These are phyloP conservation scores for Arthrinium phaeospermum DNA, from an alignment of 2,329 filamentous ascomycete species.

Conservation along the genomic window DNA sequence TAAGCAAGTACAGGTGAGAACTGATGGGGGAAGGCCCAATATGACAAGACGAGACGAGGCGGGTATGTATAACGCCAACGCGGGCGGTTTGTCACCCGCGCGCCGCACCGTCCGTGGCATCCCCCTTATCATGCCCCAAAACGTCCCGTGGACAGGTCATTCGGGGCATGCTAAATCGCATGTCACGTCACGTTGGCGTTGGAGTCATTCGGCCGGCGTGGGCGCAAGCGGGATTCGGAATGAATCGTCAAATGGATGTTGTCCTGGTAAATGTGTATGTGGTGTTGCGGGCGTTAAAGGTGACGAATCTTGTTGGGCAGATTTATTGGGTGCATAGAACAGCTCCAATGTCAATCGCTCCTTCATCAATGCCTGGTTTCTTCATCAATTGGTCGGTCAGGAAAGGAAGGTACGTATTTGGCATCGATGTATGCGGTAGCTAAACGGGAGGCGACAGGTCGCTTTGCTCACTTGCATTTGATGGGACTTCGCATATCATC, in stretches of 20 bases:
- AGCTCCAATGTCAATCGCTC: not conserved
- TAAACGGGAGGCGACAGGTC: constrained; percentile 4
- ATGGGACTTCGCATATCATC: constrained; percentile 16
- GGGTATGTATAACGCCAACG: constrained; percentile 1
- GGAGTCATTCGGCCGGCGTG: not conserved
- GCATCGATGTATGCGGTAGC: not conserved
- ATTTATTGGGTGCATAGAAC: not conserved
- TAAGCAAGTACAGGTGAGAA: not conserved
- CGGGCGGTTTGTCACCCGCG: not conserved
- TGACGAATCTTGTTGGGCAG: not conserved
- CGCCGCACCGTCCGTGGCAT: not conserved
- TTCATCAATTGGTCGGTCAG: not conserved
- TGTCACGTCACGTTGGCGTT: not conserved
- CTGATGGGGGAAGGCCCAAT: not conserved
- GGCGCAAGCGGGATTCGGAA: not conserved
- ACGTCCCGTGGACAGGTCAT: not conserved
- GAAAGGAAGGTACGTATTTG: not conserved
- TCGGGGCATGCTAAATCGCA: not conserved
- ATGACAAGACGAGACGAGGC: constrained; percentile 10
- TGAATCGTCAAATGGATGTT: not conserved
- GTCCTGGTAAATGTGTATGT: not conserved
- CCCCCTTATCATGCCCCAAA: not conserved
- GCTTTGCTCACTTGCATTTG: not conserved
- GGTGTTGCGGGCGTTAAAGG: not conserved
- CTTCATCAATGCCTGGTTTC: not conserved